phyloP scores from a whole-genome alignment of 306 rosid genomes.

The Castanopsis chinensis region DNA sequence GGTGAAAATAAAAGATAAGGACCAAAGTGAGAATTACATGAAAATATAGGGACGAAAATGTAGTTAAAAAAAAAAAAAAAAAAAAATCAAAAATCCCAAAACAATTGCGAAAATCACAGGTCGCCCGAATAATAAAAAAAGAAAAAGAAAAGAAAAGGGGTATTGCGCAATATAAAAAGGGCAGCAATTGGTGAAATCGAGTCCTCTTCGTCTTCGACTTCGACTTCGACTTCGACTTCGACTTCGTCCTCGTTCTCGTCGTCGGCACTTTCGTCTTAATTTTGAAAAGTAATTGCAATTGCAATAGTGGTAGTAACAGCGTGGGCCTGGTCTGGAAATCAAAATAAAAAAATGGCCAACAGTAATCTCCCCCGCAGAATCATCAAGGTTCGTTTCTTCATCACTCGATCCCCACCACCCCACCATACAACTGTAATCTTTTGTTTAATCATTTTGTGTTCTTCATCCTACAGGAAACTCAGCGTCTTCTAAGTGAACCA shows the following conservation, averaged over 20 bases:
- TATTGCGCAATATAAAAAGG: background rate
- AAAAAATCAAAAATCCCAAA: too few species aligned
- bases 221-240: too few species aligned
- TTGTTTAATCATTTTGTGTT: conserved; percentile 9
- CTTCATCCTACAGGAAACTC: conserved; percentile 78
- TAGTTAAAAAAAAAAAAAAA: too few species aligned
- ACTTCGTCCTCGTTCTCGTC: too few species aligned
- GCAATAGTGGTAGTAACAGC: too few species aligned
- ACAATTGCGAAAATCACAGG: too few species aligned
- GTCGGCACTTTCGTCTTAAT: too few species aligned
- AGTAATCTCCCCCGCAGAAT: conserved; percentile 95
- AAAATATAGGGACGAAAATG: too few species aligned
- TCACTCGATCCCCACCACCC: conserved; percentile 38
- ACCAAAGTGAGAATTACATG: too few species aligned
- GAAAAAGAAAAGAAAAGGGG: background rate
- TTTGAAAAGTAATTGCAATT: too few species aligned
- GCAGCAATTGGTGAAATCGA: background rate
- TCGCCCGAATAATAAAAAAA: too few species aligned
- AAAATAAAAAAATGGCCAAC: conserved; percentile 69
- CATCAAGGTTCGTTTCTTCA: conserved; percentile 57
- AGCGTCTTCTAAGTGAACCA: conserved; percentile 98
- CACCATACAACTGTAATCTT: background rate
- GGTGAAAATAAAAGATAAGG: too few species aligned
- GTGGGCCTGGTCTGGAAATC: conserved; percentile 46
- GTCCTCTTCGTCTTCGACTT: background rate